A percentile compares a stretch with the other conserved stretches of the same genome.
Evolutionary conservation across 768 basidiomycete genomes (phyloP).

Genomic region (Leccinum olivaceopallidum): DNA sequence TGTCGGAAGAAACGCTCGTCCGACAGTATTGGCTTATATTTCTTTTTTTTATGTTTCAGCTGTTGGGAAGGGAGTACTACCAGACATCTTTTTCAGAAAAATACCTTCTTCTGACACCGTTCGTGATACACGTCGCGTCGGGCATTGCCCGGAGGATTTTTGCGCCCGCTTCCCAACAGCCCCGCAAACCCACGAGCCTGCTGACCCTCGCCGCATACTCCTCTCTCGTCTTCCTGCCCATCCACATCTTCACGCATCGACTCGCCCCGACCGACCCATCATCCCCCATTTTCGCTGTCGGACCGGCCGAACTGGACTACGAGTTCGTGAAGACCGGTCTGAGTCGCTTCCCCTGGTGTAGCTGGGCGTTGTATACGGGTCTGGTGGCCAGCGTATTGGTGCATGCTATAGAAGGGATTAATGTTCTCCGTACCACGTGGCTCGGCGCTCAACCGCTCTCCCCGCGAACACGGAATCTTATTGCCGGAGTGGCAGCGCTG

Average conservation of each 20-base stretch:
- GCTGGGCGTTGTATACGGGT: conserved; percentile 61
- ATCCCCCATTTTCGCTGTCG: conserved; percentile 34
- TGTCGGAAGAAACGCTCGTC: not conserved
- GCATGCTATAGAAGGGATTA: conserved; percentile 64
- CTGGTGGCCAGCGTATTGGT: conserved; percentile 55
- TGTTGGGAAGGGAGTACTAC: conserved; percentile 86
- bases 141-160: conserved; percentile 61
- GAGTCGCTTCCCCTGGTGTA: conserved; percentile 58
- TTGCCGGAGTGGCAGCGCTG: conserved; percentile 39
- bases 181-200: conserved; percentile 39
- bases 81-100: conserved; percentile 70
- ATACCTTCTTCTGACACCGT: conserved; percentile 64
- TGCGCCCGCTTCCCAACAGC: conserved; percentile 33
- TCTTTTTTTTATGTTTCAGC: conserved; percentile 40
- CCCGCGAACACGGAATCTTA: conserved; percentile 27
- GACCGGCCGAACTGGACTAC: conserved; percentile 66
- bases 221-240: conserved; percentile 56
- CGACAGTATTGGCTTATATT: not conserved
- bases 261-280: conserved; percentile 44
- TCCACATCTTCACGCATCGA: conserved; percentile 73
- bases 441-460: conserved; percentile 18
- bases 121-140: conserved; percentile 63
- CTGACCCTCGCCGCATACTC: conserved; percentile 69
- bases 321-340: conserved; percentile 80
- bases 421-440: conserved; percentile 53